Evolutionary conservation across 140 eudicot species (phyloP), one percentile per base, ranked within the genome.

Genomic region (Flaveria floridana): DNA sequence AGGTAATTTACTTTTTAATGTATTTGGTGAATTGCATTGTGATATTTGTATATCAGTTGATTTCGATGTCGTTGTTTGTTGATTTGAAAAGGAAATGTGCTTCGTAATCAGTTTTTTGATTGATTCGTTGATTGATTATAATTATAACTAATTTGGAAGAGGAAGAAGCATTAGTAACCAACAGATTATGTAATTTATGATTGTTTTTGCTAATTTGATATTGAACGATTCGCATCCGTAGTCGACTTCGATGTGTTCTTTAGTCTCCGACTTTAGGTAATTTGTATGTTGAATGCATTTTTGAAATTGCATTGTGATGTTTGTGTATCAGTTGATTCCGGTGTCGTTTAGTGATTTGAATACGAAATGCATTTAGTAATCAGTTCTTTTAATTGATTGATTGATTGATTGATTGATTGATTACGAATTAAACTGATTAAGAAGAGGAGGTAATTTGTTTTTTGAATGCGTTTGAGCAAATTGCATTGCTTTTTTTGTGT

Each of bases 221-320:
- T 13, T 1, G 65, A 50, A 26, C 39, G 41, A 10, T 69, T 82
- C 30, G 65, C 19, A 20, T 77, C 28, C 41, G 41, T 34, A 34
- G 41, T 34, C 41, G 41, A 34, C 41, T 34, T 34, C 1, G 41
- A 34, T 34, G 41, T 75, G 86, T 83, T 76, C 74, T 83, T 56
- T 81, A 85, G 50, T 76, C 86, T 61, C 79, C 89, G 0, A 18
- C 85, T 68, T 34, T 82, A 78, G 91, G 91, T 82, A 70, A 25
- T 65, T 52, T 61, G n/a, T 56, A 55, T 20, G 3, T 20, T 28
- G 8, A 15, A 48, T 16, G 46, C 53, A 23, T 48, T 48, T 48
- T 6, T 13, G 6, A 3, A 48, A 48, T 48, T 3, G 16, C 55
- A 48, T 48, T 48, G 55, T 48, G 55, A 1, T 48, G 2, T 11